phyloP scores from a whole-genome alignment of 2,329 filamentous ascomycete species.

The Colletotrichum nymphaeae region DNA sequence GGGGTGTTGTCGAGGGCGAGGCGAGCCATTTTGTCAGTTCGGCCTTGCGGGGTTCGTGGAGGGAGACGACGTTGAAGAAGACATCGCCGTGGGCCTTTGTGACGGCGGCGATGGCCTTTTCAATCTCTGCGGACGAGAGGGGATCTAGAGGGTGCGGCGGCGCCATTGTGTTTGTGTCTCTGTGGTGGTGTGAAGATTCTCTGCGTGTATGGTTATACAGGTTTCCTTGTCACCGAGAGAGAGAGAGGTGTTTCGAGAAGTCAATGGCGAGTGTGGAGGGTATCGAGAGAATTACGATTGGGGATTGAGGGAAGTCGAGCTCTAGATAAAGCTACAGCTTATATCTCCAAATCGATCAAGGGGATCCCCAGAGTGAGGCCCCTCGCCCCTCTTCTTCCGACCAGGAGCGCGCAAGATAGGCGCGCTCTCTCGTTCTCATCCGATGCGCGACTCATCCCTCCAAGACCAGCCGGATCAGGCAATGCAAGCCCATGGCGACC shows the following conservation, averaged over 20 bases:
- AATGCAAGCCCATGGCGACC: background rate
- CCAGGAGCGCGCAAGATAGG: constrained; percentile 10
- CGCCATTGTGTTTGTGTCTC: constrained; percentile 7
- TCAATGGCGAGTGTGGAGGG: background rate
- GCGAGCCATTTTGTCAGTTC: constrained; percentile 86
- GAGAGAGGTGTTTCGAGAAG: background rate
- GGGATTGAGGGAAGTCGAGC: background rate
- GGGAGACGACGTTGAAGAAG: constrained; percentile 87
- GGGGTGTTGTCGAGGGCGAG: constrained; percentile 67
- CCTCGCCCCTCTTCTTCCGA: background rate
- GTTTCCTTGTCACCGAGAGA: background rate
- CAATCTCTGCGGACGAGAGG: constrained; percentile 78
- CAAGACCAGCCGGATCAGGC: constrained; percentile 11
- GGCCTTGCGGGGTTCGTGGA: constrained; percentile 87
- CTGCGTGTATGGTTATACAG: background rate
- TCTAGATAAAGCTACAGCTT: constrained; percentile 26
- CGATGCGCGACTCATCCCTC: constrained; percentile 10
- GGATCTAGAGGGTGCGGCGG: constrained; percentile 79
- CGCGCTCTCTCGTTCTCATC: constrained; percentile 5
- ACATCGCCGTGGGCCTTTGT: constrained; percentile 77
- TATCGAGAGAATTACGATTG: background rate
- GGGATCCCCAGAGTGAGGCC: constrained; percentile 1
- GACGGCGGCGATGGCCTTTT: constrained; percentile 74
- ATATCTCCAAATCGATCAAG: background rate
- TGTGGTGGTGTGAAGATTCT: background rate